A percentile compares a stretch with the other conserved stretches of the same genome.
These are phyloP conservation scores for Trypanosoma cruzi DNA, from an alignment of 208 protist genomes.

Conservation along the genomic window DNA sequence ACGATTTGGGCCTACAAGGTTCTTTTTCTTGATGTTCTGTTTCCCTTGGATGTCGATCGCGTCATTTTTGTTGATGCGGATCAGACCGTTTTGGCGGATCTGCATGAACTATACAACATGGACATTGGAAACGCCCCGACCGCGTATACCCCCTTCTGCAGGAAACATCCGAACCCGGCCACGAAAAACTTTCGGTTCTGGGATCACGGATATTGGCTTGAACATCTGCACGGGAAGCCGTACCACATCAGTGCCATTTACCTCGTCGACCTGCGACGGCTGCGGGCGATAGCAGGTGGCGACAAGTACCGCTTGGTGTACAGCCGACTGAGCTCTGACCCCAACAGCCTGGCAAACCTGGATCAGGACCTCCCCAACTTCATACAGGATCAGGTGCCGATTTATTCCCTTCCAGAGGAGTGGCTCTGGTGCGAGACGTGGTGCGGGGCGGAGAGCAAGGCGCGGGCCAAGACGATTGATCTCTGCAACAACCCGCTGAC, in stretches of 20 bases:
- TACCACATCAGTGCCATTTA: constrained; percentile 99
- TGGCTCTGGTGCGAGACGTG: constrained; percentile 99
- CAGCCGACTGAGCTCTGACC: constrained; percentile 85
- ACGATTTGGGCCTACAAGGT: constrained; percentile 99
- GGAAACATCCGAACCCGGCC: constrained; percentile 75
- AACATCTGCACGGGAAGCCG: constrained; percentile 92
- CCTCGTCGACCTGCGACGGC: constrained; percentile 94
- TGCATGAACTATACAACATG: constrained; percentile 97
- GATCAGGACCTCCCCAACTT: constrained; percentile 98
- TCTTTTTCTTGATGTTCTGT: constrained; percentile 99
- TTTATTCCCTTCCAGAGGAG: constrained; percentile 97
- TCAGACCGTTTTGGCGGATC: constrained; percentile 90
- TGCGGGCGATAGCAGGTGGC: constrained; percentile 89
- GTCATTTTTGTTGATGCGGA: constrained; percentile 99
- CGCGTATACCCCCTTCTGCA: constrained; percentile 98
- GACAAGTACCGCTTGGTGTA: constrained; percentile 94
- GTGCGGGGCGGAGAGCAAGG: constrained; percentile 94
- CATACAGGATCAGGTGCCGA: constrained; percentile 92
- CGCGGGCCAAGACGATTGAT: constrained; percentile 97
- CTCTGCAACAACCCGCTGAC: constrained; percentile 98
- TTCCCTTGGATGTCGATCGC: constrained; percentile 96
- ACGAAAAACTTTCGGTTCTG: constrained; percentile 95
- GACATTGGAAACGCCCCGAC: constrained; percentile 94
- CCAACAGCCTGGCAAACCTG: constrained; percentile 91
- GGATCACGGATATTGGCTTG: constrained; percentile 94